Evolutionary conservation across 2,329 filamentous ascomycete species (phyloP).

Genomic region (Calycina herbarum): DNA sequence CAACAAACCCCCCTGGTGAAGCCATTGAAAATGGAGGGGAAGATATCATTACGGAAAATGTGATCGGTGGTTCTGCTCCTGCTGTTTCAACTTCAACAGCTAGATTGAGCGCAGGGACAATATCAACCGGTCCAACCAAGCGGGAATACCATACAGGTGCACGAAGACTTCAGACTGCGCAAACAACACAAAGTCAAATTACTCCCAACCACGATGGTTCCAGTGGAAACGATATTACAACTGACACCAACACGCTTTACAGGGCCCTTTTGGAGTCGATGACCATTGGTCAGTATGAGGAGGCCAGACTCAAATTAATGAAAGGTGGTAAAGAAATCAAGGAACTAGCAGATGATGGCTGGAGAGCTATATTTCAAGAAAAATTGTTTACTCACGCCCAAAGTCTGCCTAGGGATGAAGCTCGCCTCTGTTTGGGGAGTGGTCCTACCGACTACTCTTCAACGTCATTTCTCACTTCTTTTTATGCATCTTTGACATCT

Average conservation of each 20-base stretch:
- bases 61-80: neutral
- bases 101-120: neutral
- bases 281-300: slow-evolving; percentile 24
- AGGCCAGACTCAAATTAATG: slow-evolving; percentile 18
- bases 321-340: slow-evolving; percentile 15
- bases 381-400: slow-evolving; percentile 31
- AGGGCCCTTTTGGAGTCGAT: slow-evolving; percentile 18
- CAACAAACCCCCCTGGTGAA: slow-evolving; percentile 1
- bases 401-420: slow-evolving; percentile 36
- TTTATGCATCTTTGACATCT: slow-evolving; percentile 38
- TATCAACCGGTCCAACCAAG: slow-evolving; percentile 16
- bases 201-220: neutral
- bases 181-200: neutral
- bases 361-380: slow-evolving; percentile 26
- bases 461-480: slow-evolving; percentile 44
- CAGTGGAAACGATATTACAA: neutral
- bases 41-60: slow-evolving; percentile 16
- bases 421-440: slow-evolving; percentile 39
- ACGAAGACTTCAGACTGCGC: slow-evolving; percentile 5
- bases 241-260: slow-evolving; percentile 13
- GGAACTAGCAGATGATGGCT: slow-evolving; percentile 24
- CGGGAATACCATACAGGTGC: slow-evolving; percentile 22
- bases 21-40: slow-evolving; percentile 38
- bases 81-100: slow-evolving; percentile 13
- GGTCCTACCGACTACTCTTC: slow-evolving; percentile 41